Evolutionary conservation across 2,329 filamentous ascomycete species (phyloP), one percentile per base, ranked within the genome.

Genomic region (Fusarium decemcellulare): DNA sequence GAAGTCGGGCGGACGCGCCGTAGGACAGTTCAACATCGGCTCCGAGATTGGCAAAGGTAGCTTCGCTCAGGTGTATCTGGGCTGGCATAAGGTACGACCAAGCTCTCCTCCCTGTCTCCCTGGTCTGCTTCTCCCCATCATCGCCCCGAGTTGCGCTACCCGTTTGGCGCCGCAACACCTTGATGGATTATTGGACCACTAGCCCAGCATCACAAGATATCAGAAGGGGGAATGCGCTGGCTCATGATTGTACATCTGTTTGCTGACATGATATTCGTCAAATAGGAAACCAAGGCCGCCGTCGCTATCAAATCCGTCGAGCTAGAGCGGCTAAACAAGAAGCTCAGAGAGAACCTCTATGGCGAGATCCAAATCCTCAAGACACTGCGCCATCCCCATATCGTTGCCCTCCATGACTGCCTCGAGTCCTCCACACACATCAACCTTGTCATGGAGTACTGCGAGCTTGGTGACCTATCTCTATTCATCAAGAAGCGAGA

Each of bases 391-490:
- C 96, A 99, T 81, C 96, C 96, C 30, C 96, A 99, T 78, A 98
- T 99, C 74, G 96, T 98, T 72, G 93, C 94, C 73, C 91, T 99
- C 50, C 95, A 98, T 84, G 94, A 97, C 81, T 98, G 95, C 83
- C 88, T 95, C 79, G 95, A 98, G 80, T 92, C 93, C 1, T 85
- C 89, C 5, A 91, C 91, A 23, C 93, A 97, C 77, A 98, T 98
- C 82, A 96, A 99, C 81, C 88, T 99, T 62, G 91, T 98, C 68
- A 99, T 98, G 95, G 96, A 99, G 83, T 98, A 97, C 82, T 98
- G 96, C 82, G 94, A 97, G 78, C 88, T 99, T 42, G 95, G 96
- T 23, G 96, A 99, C 77, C 83, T 99, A 62, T 97, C 96, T 11
- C 87, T 95, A 57, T 98, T 99, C 81, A 98, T 99, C 83, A 97